Percentiles rank a stretch among this genome's conserved stretches.
Evolutionary conservation across 805 yeast species (phyloP).

Genomic region (Metschnikowia kofuensis): DNA sequence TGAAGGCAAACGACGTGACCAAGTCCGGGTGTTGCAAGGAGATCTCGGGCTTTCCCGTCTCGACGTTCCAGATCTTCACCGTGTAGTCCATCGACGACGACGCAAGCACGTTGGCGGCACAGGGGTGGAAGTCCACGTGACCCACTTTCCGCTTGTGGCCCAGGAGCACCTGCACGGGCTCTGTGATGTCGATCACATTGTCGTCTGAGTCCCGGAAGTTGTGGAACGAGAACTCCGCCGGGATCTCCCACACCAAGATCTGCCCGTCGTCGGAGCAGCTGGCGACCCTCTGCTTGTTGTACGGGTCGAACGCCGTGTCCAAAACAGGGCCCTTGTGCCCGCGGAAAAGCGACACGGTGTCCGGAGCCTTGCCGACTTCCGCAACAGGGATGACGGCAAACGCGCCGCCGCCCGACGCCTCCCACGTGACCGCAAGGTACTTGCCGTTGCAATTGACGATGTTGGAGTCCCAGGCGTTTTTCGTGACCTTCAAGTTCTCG

Average conservation of each 20-base stretch:
- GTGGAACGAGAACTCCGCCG: constrained; percentile 73
- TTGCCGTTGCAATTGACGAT: constrained; percentile 83
- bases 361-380: constrained; percentile 92
- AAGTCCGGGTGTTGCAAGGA: constrained; percentile 85
- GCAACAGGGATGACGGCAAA: constrained; percentile 86
- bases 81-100: constrained; percentile 89
- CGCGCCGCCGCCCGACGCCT: constrained; percentile 95
- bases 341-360: constrained; percentile 85
- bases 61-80: constrained; percentile 87
- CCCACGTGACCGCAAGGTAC: constrained; percentile 86
- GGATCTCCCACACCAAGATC: constrained; percentile 84
- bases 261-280: constrained; percentile 39
- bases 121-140: constrained; percentile 85
- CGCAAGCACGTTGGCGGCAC: constrained; percentile 82
- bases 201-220: constrained; percentile 53
- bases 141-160: constrained; percentile 97
- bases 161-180: constrained; percentile 63
- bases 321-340: constrained; percentile 95
- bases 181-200: constrained; percentile 57
- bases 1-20: constrained; percentile 91
- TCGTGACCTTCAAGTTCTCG: constrained; percentile 74
- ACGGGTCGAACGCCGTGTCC: constrained; percentile 95
- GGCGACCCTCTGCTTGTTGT: constrained; percentile 56
- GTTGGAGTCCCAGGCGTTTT: constrained; percentile 96
- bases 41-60: constrained; percentile 63